phyloP scores from a whole-genome alignment of 2,329 filamentous ascomycete species.

The Ophiocordyceps sinensis region DNA sequence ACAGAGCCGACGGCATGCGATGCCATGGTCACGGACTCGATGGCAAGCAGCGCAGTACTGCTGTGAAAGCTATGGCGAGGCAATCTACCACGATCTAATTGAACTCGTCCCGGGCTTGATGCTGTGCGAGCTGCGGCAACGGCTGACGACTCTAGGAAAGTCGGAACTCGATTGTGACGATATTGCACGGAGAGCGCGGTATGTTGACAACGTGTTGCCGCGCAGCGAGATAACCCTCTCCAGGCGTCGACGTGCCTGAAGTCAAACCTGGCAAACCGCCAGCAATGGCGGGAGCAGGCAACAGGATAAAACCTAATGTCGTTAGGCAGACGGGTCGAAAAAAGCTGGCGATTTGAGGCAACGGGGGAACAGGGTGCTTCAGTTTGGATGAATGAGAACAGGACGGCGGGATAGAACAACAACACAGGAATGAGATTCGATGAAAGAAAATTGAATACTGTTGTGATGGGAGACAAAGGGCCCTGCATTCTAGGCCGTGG shows the following conservation, averaged over 20 bases:
- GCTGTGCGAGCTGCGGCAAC: too few species aligned
- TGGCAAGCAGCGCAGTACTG: neutral
- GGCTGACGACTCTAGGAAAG: too few species aligned
- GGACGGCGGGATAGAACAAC: conserved; percentile 2
- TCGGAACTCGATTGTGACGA: too few species aligned
- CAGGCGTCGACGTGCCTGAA: conserved; percentile 7
- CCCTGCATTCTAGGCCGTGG: conserved; percentile 6
- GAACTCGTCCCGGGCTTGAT: too few species aligned
- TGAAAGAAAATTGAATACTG: conserved; percentile 1
- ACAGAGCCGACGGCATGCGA: conserved; percentile 17
- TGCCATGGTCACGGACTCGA: conserved; percentile 10
- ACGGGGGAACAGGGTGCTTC: neutral
- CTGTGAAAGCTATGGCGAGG: neutral
- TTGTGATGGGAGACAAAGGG: conserved; percentile 8
- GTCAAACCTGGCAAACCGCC: conserved; percentile 2
- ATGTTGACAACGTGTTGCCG: too few species aligned
- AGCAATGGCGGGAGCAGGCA: neutral
- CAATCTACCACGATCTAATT: neutral
- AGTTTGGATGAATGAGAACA: neutral
- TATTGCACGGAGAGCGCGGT: too few species aligned
- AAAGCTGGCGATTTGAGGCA: too few species aligned
- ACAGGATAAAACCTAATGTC: too few species aligned
- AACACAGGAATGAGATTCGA: neutral
- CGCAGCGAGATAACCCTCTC: too few species aligned
- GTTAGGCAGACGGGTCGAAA: too few species aligned